Evolutionary conservation across 495 filamentous ascomycete genomes (phyloP).

Genomic region (Terfezia boudieri): DNA sequence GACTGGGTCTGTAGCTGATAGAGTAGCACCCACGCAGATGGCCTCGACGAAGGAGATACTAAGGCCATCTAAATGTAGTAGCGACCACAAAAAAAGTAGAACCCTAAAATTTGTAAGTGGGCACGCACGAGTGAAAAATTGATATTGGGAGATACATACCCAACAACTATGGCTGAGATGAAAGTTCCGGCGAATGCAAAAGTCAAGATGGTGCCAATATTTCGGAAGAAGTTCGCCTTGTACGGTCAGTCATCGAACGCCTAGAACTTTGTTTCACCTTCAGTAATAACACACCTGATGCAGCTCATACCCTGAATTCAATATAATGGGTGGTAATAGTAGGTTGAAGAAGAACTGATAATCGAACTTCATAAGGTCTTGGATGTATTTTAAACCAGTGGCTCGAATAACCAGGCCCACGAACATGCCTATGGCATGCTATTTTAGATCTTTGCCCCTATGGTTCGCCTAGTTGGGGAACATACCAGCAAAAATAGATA

Average conservation of each 20-base stretch:
- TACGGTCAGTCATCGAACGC: not conserved
- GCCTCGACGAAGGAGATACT: constrained; percentile 80
- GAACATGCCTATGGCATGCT: constrained; percentile 50
- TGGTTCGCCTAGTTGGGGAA: constrained; percentile 3
- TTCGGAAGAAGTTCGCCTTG: constrained; percentile 89
- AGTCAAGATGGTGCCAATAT: constrained; percentile 94
- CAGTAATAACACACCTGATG: constrained; percentile 37
- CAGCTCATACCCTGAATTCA: constrained; percentile 89
- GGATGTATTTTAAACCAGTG: constrained; percentile 54
- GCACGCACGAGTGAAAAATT: not conserved
- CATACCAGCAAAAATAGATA: constrained; percentile 92
- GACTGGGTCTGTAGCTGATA: constrained; percentile 91
- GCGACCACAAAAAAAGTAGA: constrained; percentile 71
- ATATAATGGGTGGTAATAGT: constrained; percentile 86
- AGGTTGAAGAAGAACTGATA: constrained; percentile 99
- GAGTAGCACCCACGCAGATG: constrained; percentile 80
- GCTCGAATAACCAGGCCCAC: constrained; percentile 77
- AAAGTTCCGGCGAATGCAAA: constrained; percentile 96
- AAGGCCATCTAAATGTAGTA: constrained; percentile 62
- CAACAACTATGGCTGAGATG: constrained; percentile 84
- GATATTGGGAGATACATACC: constrained; percentile 11
- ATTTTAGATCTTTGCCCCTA: not conserved
- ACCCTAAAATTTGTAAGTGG: constrained; percentile 14
- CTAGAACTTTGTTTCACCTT: too few relatives aligned
- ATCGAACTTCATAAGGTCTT: constrained; percentile 77